Percentiles rank a stretch among this genome's conserved stretches.
Evolutionary conservation across 148 eudicot species (phyloP).

Genomic region (Pharnaceum exiguum): DNA sequence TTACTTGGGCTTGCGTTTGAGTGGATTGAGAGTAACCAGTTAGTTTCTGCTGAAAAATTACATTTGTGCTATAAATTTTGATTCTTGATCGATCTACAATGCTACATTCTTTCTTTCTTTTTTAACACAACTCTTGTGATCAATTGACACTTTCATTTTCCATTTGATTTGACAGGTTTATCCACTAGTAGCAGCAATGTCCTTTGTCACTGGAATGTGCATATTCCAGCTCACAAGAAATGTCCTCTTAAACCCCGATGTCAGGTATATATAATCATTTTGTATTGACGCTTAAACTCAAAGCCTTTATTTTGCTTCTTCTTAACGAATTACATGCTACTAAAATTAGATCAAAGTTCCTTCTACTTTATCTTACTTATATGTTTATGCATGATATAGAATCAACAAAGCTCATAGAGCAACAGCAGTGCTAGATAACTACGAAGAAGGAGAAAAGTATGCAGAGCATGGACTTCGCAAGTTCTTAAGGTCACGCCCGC

Average conservation of each 20-base stretch:
- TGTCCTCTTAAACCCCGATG: slow-evolving; percentile 66
- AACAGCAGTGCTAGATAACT: slow-evolving; percentile 51
- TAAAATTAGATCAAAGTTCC: too few species aligned
- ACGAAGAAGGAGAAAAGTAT: slow-evolving; percentile 73
- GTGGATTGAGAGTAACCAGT: too few species aligned
- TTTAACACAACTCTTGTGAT: background rate
- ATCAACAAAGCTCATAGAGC: slow-evolving; percentile 54
- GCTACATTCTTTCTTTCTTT: too few species aligned
- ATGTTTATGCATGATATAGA: slow-evolving; percentile 22
- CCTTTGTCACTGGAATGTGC: slow-evolving; percentile 67
- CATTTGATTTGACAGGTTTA: slow-evolving; percentile 43
- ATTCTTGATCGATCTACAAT: too few species aligned
- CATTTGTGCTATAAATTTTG: too few species aligned
- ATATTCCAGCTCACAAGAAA: slow-evolving; percentile 79
- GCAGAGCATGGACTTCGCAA: slow-evolving; percentile 68
- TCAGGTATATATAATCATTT: slow-evolving; percentile 40
- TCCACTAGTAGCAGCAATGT: slow-evolving; percentile 88
- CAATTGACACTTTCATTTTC: background rate
- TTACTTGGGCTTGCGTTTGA: too few species aligned
- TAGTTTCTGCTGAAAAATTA: too few species aligned
- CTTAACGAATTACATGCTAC: too few species aligned
- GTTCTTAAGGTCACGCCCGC: slow-evolving; percentile 72
- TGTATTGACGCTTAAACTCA: too few species aligned
- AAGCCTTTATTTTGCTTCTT: too few species aligned
- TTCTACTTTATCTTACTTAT: too few species aligned